phyloP scores from a whole-genome alignment of 495 filamentous ascomycete species.

The Xylaria telfairii region DNA sequence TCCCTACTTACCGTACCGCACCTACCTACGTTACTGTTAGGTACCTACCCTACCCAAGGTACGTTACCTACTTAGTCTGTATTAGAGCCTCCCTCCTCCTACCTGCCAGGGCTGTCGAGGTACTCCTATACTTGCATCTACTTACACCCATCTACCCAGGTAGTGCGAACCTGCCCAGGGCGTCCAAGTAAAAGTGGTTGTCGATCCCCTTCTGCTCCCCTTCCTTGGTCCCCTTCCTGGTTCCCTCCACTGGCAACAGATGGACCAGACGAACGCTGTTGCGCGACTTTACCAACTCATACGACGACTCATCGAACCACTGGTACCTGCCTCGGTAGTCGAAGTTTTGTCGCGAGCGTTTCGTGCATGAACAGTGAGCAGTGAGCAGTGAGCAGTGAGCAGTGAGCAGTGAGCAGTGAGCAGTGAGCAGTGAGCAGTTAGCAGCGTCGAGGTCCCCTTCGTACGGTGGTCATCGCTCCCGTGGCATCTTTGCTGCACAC shows the following conservation, averaged over 20 bases:
- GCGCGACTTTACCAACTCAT: background rate
- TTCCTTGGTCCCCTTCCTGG: background rate
- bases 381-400: too few relatives aligned
- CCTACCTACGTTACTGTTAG: background rate
- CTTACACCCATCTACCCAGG: background rate
- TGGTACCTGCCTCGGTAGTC: background rate
- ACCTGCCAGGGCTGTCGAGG: too few relatives aligned
- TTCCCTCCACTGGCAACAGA: background rate
- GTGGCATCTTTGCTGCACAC: conserved; percentile 6
- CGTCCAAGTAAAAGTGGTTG: background rate
- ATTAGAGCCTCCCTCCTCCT: background rate
- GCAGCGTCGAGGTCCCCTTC: background rate
- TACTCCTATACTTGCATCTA: background rate
- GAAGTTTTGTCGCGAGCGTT: background rate
- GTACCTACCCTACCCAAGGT: background rate
- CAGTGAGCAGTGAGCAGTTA: background rate
- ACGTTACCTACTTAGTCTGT: background rate
- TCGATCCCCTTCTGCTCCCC: background rate
- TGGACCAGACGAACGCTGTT: background rate
- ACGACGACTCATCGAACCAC: background rate
- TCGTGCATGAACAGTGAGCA: background rate
- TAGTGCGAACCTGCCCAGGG: background rate
- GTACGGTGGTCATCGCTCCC: background rate
- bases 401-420: too few relatives aligned
- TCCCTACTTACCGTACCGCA: background rate